phyloP scores from a whole-genome alignment of 441 rosid genomes.

The Pelargonium cotyledonis region DNA sequence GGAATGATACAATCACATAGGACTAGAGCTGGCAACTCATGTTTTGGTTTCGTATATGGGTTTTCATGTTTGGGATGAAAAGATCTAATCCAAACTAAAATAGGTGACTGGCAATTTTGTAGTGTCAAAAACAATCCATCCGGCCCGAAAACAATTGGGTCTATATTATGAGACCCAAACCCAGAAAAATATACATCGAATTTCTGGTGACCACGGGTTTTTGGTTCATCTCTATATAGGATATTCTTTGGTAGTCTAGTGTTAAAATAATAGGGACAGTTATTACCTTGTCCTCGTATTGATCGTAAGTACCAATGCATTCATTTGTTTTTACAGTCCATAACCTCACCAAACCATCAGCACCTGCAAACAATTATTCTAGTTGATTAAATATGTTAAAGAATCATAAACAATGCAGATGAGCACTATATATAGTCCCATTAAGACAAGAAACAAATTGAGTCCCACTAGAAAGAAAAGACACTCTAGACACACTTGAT shows the following conservation, averaged over 20 bases:
- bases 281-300: conserved; percentile 85
- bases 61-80: too few species aligned
- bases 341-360: conserved; percentile 87
- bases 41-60: too few species aligned
- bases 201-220: too few species aligned
- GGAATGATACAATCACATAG: background rate
- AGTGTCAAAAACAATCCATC: too few species aligned
- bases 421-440: conserved; percentile 18
- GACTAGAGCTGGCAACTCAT: too few species aligned
- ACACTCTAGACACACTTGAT: conserved; percentile 78
- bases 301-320: conserved; percentile 83
- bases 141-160: too few species aligned
- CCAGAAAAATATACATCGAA: too few species aligned
- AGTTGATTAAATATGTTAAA: conserved; percentile 14
- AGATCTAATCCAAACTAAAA: too few species aligned
- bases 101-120: too few species aligned
- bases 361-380: conserved; percentile 42
- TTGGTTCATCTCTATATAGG: too few species aligned
- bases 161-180: too few species aligned
- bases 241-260: background rate
- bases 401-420: background rate
- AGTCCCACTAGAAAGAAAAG: conserved; percentile 79
- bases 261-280: conserved; percentile 8
- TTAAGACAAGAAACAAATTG: conserved; percentile 92
- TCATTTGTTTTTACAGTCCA: conserved; percentile 85